phyloP scores from a whole-genome alignment of 768 basidiomycete genomes.

The Trametopsis cervina region DNA sequence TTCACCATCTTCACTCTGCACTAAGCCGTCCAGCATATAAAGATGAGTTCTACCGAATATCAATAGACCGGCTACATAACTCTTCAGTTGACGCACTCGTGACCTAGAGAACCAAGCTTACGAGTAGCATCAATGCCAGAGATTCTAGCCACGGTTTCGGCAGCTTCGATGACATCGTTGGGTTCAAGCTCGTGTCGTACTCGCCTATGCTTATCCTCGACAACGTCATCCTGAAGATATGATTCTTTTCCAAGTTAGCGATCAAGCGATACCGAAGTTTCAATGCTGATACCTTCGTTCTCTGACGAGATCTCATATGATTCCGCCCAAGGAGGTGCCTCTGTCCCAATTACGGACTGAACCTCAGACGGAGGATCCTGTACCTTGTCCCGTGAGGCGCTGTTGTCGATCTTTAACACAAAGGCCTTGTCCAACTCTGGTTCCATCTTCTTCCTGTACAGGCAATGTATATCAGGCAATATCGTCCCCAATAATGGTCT shows the following conservation, averaged over 20 bases:
- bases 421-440: slow-evolving; percentile 41
- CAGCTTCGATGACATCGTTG: slow-evolving; percentile 84
- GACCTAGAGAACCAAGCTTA: slow-evolving; percentile 40
- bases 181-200: slow-evolving; percentile 84
- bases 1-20: slow-evolving; percentile 82
- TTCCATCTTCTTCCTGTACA: slow-evolving; percentile 68
- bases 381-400: slow-evolving; percentile 38
- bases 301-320: slow-evolving; percentile 62
- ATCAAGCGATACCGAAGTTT: not conserved
- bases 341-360: slow-evolving; percentile 42
- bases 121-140: slow-evolving; percentile 90
- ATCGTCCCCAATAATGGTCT: not conserved
- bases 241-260: slow-evolving; percentile 29
- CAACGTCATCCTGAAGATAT: slow-evolving; percentile 66
- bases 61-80: slow-evolving; percentile 69
- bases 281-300: slow-evolving; percentile 41
- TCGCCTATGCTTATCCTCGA: slow-evolving; percentile 84
- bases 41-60: slow-evolving; percentile 82
- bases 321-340: slow-evolving; percentile 71
- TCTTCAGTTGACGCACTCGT: no score
- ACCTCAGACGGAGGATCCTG: slow-evolving; percentile 45
- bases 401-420: slow-evolving; percentile 40
- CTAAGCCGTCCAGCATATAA: slow-evolving; percentile 87
- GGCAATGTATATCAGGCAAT: not conserved
- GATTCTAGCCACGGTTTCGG: slow-evolving; percentile 80